Base-by-base conservation (phyloP, 192 early-diverging fungal species). In the Coemansia sp. region DNA sequence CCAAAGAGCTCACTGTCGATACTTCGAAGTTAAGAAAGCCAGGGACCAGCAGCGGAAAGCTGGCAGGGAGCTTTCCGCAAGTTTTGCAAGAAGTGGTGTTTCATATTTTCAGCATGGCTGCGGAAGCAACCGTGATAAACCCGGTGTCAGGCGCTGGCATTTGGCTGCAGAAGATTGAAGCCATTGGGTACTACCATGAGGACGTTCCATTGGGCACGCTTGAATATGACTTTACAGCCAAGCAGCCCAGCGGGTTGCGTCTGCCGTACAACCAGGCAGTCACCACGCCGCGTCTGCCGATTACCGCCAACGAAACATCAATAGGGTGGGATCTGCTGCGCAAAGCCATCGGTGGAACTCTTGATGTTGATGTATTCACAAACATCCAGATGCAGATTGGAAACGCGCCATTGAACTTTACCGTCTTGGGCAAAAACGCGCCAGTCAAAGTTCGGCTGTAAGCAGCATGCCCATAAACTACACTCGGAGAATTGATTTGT, bases 321-420 rank as follows among this genome's bases (percentile, higher is more conserved):
- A 74, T 74, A 33, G 71, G 71, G 38, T 74, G 71, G 71, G 61
- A 74, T 51, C 58, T 74, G 31, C 18, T 74, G 23, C 64, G 61
- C 11, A 59, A 49, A 20, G 71, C 71, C 4, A 59, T 74, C 45
- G 71, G 71, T 31, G 71, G 71, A 18, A 74, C 71, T 1, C 65
- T 74, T 19, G 65, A 68, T 31, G 65, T 74, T 6, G 61, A 64
- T 20, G 71, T 74, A n/a, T 64, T 68, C 18, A 74, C 71, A 19
- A 74, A 45, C 33, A 46, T 68, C 5, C 65, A 67, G 37, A 53
- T 74, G 23, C 65, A 59, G 23, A 50, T 74, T 44, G 71, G 71
- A 1, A 55, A 59, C n/a, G 64, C 71, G 12, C 65, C 50, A 28
- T 54, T 74, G 28, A 74, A 74, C 45, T 42, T 74, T 41, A 74